Percentiles rank a stretch among this genome's conserved stretches.
Conservation (phyloP, 768 basidiomycete species). For the Asterophora parasitica region DNA sequence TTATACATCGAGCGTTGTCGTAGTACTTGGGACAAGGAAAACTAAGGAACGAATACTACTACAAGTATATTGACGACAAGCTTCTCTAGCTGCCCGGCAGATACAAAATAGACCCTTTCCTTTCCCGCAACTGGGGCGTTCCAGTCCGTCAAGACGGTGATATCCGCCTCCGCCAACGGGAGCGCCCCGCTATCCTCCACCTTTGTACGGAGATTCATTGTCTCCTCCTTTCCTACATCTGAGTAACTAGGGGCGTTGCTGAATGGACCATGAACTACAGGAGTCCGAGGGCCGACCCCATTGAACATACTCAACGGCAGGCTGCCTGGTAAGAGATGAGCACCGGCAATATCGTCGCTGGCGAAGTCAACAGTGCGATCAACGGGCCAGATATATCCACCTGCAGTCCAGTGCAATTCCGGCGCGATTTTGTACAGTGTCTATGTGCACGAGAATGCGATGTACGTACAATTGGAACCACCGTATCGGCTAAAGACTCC, state of each 20-base stretch:
- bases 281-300: constrained; percentile 13
- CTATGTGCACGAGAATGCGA: too few relatives aligned
- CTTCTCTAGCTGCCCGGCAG: constrained; percentile 63
- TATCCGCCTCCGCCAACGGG: constrained; percentile 56
- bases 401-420: constrained; percentile 77
- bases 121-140: constrained; percentile 46
- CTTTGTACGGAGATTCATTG: constrained; percentile 39
- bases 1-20: too few relatives aligned
- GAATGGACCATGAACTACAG: constrained; percentile 40
- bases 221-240: constrained; percentile 27
- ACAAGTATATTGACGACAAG: constrained; percentile 72
- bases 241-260: constrained; percentile 26
- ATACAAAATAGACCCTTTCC: constrained; percentile 66
- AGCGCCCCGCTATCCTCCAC: constrained; percentile 70
- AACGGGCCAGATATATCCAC: constrained; percentile 77
- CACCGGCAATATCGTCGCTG: constrained; percentile 33
- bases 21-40: too few relatives aligned
- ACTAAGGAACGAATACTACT: constrained; percentile 63
- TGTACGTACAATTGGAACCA: too few relatives aligned
- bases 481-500: too few relatives aligned
- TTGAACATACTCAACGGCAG: constrained; percentile 20
- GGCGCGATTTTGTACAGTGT: constrained; percentile 68
- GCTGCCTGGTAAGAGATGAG: constrained; percentile 18
- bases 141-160: constrained; percentile 43
- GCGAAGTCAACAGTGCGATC: constrained; percentile 65